Percentiles rank a stretch among this genome's conserved stretches.
Evolutionary conservation across 176 grass and related monocot genomes (phyloP).

Genomic region (Triticum turgidum): DNA sequence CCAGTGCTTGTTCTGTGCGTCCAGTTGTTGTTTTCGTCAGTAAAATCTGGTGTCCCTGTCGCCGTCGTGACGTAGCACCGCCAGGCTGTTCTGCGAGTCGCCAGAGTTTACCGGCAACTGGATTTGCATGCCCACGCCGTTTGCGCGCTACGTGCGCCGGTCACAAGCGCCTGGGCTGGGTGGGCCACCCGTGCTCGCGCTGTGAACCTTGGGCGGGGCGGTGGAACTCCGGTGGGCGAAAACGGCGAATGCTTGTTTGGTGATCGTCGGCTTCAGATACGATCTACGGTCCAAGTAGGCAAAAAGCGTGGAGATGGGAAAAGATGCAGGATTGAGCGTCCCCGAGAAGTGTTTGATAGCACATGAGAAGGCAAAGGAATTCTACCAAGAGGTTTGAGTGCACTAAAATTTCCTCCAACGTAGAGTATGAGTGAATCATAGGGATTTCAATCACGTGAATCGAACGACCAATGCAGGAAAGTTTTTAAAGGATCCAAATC

Average conservation of each 20-base stretch:
- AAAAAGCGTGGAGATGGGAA: not conserved
- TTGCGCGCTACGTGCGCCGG: not conserved
- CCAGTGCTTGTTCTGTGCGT: not conserved
- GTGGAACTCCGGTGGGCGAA: too few species aligned
- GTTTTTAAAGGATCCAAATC: too few species aligned
- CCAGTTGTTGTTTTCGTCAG: not conserved
- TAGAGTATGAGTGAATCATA: not conserved
- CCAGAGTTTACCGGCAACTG: not conserved
- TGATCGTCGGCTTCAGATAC: too few species aligned
- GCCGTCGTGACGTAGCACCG: conserved; percentile 9
- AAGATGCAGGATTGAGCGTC: not conserved
- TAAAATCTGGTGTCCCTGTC: not conserved
- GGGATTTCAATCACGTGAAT: not conserved
- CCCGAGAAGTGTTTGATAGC: too few species aligned
- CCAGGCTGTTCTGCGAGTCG: conserved; percentile 10
- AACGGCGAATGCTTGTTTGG: too few species aligned
- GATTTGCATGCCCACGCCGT: not conserved
- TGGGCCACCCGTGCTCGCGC: too few species aligned
- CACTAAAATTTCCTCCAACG: not conserved
- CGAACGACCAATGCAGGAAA: not conserved
- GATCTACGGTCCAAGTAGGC: not conserved
- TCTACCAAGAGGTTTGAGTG: too few species aligned
- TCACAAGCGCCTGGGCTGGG: too few species aligned
- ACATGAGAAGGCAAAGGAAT: too few species aligned
- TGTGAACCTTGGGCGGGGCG: too few species aligned